Percentiles rank a stretch among this genome's conserved stretches.
These are phyloP conservation scores for Phytophthora hibernalis DNA, from an alignment of 352 stramenopile species.

Conservation along the genomic window DNA sequence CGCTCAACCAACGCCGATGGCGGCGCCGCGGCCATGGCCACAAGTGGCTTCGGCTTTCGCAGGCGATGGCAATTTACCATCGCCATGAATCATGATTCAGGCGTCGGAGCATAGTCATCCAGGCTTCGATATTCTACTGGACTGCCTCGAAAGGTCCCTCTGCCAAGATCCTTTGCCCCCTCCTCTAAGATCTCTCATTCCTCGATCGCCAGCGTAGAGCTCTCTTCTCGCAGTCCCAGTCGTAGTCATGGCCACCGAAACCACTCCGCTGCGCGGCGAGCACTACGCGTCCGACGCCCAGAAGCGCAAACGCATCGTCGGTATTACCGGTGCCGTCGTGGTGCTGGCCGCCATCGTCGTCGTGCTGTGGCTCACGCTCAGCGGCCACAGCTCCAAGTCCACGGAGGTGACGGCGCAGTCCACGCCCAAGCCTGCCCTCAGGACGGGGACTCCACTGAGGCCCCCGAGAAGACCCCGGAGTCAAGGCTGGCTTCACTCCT, in stretches of 20 bases:
- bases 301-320: slow-evolving; percentile 45
- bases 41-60: not conserved
- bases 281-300: slow-evolving; percentile 38
- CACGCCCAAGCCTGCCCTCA: slow-evolving; percentile 29
- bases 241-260: slow-evolving; percentile 36
- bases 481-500: too few species aligned
- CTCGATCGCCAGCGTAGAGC: slow-evolving; percentile 23
- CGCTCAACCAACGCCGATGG: not conserved
- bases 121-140: slow-evolving; percentile 33
- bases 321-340: slow-evolving; percentile 40
- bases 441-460: slow-evolving; percentile 30
- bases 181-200: slow-evolving; percentile 21
- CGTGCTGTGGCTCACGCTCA: slow-evolving; percentile 42
- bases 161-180: too few species aligned
- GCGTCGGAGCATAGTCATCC: slow-evolving; percentile 7
- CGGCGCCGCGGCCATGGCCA: not conserved
- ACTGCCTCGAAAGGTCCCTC: slow-evolving; percentile 10
- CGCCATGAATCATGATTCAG: too few species aligned
- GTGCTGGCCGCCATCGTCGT: slow-evolving; percentile 37
- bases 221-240: not conserved
- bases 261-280: slow-evolving; percentile 34
- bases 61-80: too few species aligned
- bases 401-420: slow-evolving; percentile 24
- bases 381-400: slow-evolving; percentile 39
- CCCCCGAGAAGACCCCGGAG: too few species aligned